Evolutionary conservation across 2,329 filamentous ascomycete species (phyloP).

Genomic region (Ascochyta clinopodiicola): DNA sequence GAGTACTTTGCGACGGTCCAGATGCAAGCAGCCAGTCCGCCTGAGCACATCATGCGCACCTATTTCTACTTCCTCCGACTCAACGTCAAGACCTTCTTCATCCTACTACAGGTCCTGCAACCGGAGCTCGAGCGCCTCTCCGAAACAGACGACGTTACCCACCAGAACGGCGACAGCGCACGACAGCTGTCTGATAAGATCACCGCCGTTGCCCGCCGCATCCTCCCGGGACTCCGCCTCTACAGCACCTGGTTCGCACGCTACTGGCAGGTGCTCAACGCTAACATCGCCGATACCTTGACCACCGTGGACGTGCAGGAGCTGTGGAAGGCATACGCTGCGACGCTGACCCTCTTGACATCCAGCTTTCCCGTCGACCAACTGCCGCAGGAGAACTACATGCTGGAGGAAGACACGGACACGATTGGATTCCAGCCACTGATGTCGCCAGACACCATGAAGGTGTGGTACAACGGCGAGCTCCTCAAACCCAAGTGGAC

Average conservation of each 20-base stretch:
- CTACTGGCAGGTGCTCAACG: constrained; percentile 61
- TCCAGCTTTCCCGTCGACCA: constrained; percentile 65
- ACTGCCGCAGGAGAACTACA: constrained; percentile 64
- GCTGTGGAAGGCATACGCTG: constrained; percentile 71
- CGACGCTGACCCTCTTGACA: constrained; percentile 64
- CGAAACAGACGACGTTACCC: constrained; percentile 54
- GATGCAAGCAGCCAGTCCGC: constrained; percentile 53
- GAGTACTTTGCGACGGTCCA: constrained; percentile 73
- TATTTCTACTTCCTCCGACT: constrained; percentile 73
- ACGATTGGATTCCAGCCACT: constrained; percentile 71
- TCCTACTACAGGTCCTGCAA: constrained; percentile 72
- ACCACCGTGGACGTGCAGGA: constrained; percentile 65
- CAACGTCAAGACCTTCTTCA: constrained; percentile 78
- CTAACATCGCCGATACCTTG: constrained; percentile 60
- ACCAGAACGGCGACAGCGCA: constrained; percentile 42
- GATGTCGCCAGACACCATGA: constrained; percentile 55
- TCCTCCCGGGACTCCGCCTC: constrained; percentile 69
- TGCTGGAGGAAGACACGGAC: constrained; percentile 72
- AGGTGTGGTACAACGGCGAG: constrained; percentile 60
- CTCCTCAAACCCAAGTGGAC: constrained; percentile 60
- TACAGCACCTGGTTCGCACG: constrained; percentile 72
- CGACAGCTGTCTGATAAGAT: constrained; percentile 58
- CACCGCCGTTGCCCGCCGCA: constrained; percentile 64
- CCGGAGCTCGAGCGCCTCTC: constrained; percentile 70
- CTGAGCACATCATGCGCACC: constrained; percentile 47